A percentile compares a stretch with the other conserved stretches of the same genome.
phyloP scores from a whole-genome alignment of 2,329 filamentous ascomycete genomes.

The Aureobasidium sp. region DNA sequence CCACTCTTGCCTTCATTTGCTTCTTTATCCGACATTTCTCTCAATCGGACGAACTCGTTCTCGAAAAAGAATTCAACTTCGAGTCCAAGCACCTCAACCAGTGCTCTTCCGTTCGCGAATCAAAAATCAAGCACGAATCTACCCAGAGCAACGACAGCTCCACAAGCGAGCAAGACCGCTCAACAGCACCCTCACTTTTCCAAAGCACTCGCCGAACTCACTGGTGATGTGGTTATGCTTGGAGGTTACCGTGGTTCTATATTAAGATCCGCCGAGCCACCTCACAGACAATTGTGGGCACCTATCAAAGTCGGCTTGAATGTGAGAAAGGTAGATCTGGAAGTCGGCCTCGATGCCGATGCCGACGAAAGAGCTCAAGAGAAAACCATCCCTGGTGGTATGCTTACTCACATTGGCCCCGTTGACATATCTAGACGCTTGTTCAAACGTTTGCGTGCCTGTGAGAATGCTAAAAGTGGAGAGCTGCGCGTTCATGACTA shows the following conservation, averaged over 20 bases:
- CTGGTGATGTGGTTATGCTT: slow-evolving; percentile 78
- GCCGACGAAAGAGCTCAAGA: slow-evolving; percentile 79
- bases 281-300: slow-evolving; percentile 85
- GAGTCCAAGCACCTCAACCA: not conserved
- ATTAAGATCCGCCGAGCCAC: slow-evolving; percentile 71
- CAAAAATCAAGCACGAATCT: not conserved
- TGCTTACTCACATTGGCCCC: slow-evolving; percentile 84
- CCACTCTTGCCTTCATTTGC: slow-evolving; percentile 32
- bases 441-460: slow-evolving; percentile 66
- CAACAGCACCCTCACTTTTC: slow-evolving; percentile 42
- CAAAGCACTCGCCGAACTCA: slow-evolving; percentile 57
- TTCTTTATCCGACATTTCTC: slow-evolving; percentile 38
- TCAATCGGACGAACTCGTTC: not conserved
- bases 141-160: slow-evolving; percentile 1
- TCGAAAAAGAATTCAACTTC: not conserved
- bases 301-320: slow-evolving; percentile 90
- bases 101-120: not conserved
- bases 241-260: slow-evolving; percentile 88
- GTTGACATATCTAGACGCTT: slow-evolving; percentile 81
- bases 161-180: slow-evolving; percentile 17
- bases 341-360: slow-evolving; percentile 71
- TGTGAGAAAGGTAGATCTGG: slow-evolving; percentile 81
- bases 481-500: slow-evolving; percentile 78
- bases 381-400: slow-evolving; percentile 74
- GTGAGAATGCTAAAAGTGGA: slow-evolving; percentile 62